Conservation (phyloP, 2,329 filamentous ascomycete genomes). For the Microsporum audouinii region DNA sequence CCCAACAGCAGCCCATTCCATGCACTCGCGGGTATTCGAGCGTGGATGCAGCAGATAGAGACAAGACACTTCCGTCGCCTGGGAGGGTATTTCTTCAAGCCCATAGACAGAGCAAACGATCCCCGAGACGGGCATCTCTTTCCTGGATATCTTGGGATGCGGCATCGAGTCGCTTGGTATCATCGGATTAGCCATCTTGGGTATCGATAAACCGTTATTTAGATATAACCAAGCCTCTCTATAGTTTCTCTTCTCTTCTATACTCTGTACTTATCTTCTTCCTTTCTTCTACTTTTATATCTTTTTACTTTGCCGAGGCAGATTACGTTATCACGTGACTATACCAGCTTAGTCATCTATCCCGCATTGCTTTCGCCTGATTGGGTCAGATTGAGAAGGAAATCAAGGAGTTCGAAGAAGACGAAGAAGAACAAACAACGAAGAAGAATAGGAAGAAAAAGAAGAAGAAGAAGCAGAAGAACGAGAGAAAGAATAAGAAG, state of each 20-base stretch:
- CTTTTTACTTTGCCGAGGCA: background rate
- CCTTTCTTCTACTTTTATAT: background rate
- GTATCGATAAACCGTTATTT: background rate
- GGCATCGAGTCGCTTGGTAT: slow-evolving; percentile 18
- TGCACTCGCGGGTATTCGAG: slow-evolving; percentile 55
- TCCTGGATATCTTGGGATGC: slow-evolving; percentile 45
- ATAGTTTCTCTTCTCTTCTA: background rate
- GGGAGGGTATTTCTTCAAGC: slow-evolving; percentile 56
- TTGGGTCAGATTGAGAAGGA: background rate
- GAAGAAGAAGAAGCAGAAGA: background rate
- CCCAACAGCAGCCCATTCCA: slow-evolving; percentile 62
- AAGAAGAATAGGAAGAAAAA: background rate
- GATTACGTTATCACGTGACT: background rate
- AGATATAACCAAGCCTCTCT: background rate
- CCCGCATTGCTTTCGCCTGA: background rate
- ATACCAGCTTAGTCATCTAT: background rate
- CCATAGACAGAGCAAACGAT: slow-evolving; percentile 72
- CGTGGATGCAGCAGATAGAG: slow-evolving; percentile 90
- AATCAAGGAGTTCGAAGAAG: background rate
- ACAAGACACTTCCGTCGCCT: slow-evolving; percentile 51
- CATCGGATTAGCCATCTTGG: slow-evolving; percentile 27
- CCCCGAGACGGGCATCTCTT: slow-evolving; percentile 61
- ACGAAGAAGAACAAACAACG: background rate
- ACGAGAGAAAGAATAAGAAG: background rate
- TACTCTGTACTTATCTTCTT: background rate